phyloP scores from a whole-genome alignment of 805 yeast genomes.

The Lachancea sp. region DNA sequence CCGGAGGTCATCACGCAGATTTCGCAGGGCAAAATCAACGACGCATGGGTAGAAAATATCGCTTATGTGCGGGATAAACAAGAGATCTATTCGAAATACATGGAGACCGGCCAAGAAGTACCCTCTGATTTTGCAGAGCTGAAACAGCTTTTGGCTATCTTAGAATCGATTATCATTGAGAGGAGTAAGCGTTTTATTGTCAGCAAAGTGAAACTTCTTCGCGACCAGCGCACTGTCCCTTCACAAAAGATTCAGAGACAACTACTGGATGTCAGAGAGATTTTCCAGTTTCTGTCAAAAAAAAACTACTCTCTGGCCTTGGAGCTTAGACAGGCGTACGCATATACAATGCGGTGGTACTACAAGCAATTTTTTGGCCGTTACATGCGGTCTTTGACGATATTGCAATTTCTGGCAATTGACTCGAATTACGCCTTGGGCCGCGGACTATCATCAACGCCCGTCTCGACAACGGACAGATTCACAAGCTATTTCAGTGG shows the following conservation, averaged over 20 bases:
- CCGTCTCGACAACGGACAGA: slow-evolving; percentile 27
- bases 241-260: slow-evolving; percentile 71
- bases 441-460: slow-evolving; percentile 26
- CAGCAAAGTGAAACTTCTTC: slow-evolving; percentile 54
- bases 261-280: slow-evolving; percentile 55
- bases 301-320: slow-evolving; percentile 58
- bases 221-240: slow-evolving; percentile 53
- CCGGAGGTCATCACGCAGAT: slow-evolving; percentile 61
- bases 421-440: slow-evolving; percentile 57
- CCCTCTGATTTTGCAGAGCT: slow-evolving; percentile 27
- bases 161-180: slow-evolving; percentile 62
- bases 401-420: slow-evolving; percentile 47
- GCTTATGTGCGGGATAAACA: slow-evolving; percentile 52
- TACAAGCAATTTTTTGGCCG: slow-evolving; percentile 72
- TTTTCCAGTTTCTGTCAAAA: slow-evolving; percentile 48
- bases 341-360: slow-evolving; percentile 91
- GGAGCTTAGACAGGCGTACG: slow-evolving; percentile 73
- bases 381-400: slow-evolving; percentile 66
- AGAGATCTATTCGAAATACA: slow-evolving; percentile 44
- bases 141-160: slow-evolving; percentile 35
- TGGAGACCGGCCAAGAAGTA: slow-evolving; percentile 12
- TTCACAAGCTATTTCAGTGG: slow-evolving; percentile 24
- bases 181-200: slow-evolving; percentile 67
- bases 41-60: slow-evolving; percentile 60
- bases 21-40: slow-evolving; percentile 48